Conservation (phyloP, 148 eudicot species). For the Chenopodium quinoa region DNA sequence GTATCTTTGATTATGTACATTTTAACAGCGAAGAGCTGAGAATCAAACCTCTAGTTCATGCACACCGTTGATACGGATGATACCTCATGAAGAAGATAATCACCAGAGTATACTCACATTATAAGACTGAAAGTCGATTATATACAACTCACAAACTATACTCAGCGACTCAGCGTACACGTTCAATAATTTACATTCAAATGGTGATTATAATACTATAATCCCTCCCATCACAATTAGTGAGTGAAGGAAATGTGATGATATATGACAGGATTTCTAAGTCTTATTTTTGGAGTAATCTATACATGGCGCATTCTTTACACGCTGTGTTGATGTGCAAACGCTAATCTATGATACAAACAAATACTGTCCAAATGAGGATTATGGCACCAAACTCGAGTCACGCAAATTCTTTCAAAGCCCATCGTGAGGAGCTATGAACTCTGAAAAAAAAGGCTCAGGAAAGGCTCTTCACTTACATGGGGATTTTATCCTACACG, state of each 20-base stretch:
- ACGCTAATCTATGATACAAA: conserved; percentile 27
- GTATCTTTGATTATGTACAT: not conserved
- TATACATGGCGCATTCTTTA: conserved; percentile 33
- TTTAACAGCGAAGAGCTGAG: too few species aligned
- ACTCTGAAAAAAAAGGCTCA: conserved; percentile 2
- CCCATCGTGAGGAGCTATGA: conserved; percentile 6
- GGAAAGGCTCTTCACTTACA: conserved; percentile 21
- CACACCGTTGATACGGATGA: too few species aligned
- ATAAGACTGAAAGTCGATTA: not conserved
- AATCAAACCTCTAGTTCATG: too few species aligned
- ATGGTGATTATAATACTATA: conserved; percentile 1
- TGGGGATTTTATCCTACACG: not conserved
- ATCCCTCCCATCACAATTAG: conserved; percentile 21
- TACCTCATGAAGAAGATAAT: not conserved
- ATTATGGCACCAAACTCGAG: conserved; percentile 17
- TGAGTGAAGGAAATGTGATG: conserved; percentile 21
- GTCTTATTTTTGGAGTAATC: conserved; percentile 25
- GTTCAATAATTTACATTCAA: conserved; percentile 24
- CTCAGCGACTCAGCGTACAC: conserved; percentile 8
- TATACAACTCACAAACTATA: conserved; percentile 23
- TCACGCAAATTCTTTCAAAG: conserved; percentile 4
- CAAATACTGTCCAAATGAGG: conserved; percentile 6
- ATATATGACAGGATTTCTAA: not conserved
- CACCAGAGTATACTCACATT: not conserved
- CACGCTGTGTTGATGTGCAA: conserved; percentile 13